phyloP scores from a whole-genome alignment of 2,329 filamentous ascomycete species.

The Alternaria arbusti region DNA sequence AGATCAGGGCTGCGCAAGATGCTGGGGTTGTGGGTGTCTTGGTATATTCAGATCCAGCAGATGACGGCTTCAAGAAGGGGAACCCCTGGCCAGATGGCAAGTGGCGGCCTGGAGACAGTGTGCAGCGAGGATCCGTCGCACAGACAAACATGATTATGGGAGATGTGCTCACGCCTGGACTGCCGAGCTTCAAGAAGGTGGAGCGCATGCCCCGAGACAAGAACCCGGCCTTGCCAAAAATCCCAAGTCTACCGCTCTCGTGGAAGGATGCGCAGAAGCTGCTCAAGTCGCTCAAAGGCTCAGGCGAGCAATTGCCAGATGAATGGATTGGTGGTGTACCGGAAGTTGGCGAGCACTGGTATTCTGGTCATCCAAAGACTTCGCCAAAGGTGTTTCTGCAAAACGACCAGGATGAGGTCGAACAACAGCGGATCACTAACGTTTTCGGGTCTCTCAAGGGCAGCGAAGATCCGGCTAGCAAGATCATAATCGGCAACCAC shows the following conservation, averaged over 20 bases:
- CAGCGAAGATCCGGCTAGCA: constrained; percentile 82
- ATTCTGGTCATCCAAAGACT: constrained; percentile 73
- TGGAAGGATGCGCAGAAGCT: constrained; percentile 88
- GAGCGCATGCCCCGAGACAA: constrained; percentile 73
- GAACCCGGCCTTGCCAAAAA: constrained; percentile 75
- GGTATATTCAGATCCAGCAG: constrained; percentile 87
- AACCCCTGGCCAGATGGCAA: constrained; percentile 76
- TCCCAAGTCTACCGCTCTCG: constrained; percentile 87
- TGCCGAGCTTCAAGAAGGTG: constrained; percentile 71
- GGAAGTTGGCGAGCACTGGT: constrained; percentile 75
- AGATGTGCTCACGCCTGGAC: constrained; percentile 91
- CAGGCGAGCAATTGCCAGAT: constrained; percentile 71
- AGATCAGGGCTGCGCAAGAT: constrained; percentile 87
- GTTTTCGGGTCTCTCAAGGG: constrained; percentile 83
- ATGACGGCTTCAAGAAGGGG: constrained; percentile 81
- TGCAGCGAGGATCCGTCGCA: constrained; percentile 82
- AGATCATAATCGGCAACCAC: constrained; percentile 89
- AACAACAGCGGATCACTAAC: constrained; percentile 88
- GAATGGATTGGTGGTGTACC: constrained; percentile 81
- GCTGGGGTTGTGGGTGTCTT: constrained; percentile 87
- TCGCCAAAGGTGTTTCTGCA: constrained; percentile 81
- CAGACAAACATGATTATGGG: constrained; percentile 84
- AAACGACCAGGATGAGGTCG: constrained; percentile 85
- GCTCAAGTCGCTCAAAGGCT: constrained; percentile 75
- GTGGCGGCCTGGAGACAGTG: constrained; percentile 80